Percentiles rank a stretch among this genome's conserved stretches.
Conservation (phyloP, 2,329 filamentous ascomycete genomes). For the Stagonosporopsis chrysanthemi region DNA sequence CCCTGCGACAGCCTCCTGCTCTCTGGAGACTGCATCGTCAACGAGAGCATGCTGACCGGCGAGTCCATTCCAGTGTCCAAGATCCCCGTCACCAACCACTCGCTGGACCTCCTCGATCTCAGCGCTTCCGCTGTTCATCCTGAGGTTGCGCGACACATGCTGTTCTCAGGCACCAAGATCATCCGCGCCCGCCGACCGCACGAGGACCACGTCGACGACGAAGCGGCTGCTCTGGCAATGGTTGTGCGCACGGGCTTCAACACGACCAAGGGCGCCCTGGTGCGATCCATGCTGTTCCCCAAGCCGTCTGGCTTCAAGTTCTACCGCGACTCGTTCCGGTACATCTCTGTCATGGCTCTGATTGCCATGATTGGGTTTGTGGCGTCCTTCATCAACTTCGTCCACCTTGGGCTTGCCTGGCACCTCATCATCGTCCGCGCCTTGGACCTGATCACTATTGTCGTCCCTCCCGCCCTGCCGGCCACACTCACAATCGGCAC, state of each 20-base stretch:
- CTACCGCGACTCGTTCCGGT: conserved; percentile 95
- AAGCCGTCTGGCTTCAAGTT: conserved; percentile 99
- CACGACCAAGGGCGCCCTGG: conserved; percentile 93
- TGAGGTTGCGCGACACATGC: conserved; percentile 83
- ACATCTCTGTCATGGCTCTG: conserved; percentile 93
- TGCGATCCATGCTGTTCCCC: conserved; percentile 97
- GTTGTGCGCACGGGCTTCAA: conserved; percentile 95
- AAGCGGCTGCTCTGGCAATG: conserved; percentile 89
- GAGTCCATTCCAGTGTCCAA: conserved; percentile 98
- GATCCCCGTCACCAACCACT: conserved; percentile 80
- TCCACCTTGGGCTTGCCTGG: conserved; percentile 83
- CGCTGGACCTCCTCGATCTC: conserved; percentile 77
- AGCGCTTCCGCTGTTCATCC: conserved; percentile 82
- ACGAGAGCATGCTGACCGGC: conserved; percentile 97
- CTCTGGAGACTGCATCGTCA: conserved; percentile 96
- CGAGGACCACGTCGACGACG: conserved; percentile 82
- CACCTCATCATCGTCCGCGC: conserved; percentile 91
- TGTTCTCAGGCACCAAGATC: conserved; percentile 96
- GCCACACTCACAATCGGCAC: conserved; percentile 96
- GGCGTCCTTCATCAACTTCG: conserved; percentile 91
- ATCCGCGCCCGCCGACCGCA: conserved; percentile 89
- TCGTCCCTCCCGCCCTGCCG: conserved; percentile 92
- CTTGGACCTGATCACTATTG: conserved; percentile 94
- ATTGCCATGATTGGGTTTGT: conserved; percentile 88
- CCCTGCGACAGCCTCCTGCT: conserved; percentile 92